These are phyloP conservation scores for Jasminum sambac DNA, from an alignment of 257 asterid genomes.

Conservation along the genomic window DNA sequence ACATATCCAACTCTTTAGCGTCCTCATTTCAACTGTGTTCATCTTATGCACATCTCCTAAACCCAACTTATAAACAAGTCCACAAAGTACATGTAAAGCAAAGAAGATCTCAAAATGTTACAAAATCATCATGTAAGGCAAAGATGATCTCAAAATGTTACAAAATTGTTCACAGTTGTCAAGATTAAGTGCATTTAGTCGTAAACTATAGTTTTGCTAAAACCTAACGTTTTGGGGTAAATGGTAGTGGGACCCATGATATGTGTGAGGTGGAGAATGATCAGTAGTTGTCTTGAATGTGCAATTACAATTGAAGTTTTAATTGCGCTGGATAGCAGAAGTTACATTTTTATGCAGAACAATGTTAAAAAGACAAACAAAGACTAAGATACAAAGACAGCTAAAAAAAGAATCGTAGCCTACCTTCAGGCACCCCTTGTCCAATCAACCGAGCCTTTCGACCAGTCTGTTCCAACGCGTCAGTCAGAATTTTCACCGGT, in stretches of 20 bases:
- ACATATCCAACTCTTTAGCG: not conserved
- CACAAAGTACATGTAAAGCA: not conserved
- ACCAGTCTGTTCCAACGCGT: slow-evolving; percentile 93
- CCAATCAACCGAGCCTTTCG: slow-evolving; percentile 88
- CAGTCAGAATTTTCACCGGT: slow-evolving; percentile 74
- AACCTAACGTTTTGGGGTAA: no score
- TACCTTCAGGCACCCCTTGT: slow-evolving; percentile 91
- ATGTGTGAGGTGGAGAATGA: no score
- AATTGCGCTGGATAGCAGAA: no score
- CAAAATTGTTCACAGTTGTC: no score
- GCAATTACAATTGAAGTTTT: no score
- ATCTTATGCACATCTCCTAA: not conserved
- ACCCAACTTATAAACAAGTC: not conserved
- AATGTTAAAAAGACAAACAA: no score
- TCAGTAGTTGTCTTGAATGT: no score
- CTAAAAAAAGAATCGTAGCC: not conserved
- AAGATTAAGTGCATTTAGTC: no score
- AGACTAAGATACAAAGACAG: not conserved
- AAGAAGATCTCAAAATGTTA: not conserved
- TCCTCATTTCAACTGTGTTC: not conserved
- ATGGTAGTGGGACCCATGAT: no score
- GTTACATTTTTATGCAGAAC: no score
- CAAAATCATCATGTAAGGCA: not conserved
- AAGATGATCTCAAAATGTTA: not conserved
- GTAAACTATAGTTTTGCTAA: no score